A percentile compares a stretch with the other conserved stretches of the same genome.
Conservation (phyloP, 108 stramenopile genomes). For the Skeletonema costatum region DNA sequence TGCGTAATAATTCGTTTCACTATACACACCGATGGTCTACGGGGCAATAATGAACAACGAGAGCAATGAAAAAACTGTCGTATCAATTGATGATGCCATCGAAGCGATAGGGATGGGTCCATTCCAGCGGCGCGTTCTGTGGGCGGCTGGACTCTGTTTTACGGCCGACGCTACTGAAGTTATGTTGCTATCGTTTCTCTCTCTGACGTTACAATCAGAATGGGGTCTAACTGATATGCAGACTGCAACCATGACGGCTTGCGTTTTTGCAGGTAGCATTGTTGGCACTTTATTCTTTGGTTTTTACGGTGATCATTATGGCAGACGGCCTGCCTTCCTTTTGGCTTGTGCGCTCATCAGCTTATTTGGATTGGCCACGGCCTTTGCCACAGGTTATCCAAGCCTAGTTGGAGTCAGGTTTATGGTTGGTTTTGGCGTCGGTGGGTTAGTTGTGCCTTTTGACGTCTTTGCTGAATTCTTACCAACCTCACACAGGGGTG, state of each 20-base stretch:
- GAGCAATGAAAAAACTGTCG: background rate
- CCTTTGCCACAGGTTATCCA: slow-evolving; percentile 44
- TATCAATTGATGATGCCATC: slow-evolving; percentile 72
- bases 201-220: slow-evolving; percentile 64
- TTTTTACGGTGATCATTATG: slow-evolving; percentile 74
- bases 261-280: slow-evolving; percentile 78
- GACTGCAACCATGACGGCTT: slow-evolving; percentile 63
- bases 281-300: slow-evolving; percentile 78
- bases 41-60: background rate
- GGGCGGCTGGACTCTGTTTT: slow-evolving; percentile 84
- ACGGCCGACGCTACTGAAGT: slow-evolving; percentile 86
- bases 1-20: background rate
- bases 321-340: slow-evolving; percentile 78
- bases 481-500: slow-evolving; percentile 54
- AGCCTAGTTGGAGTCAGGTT: slow-evolving; percentile 52
- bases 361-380: slow-evolving; percentile 68
- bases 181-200: slow-evolving; percentile 70
- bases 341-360: slow-evolving; percentile 57
- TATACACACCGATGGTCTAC: background rate
- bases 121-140: slow-evolving; percentile 67
- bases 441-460: slow-evolving; percentile 80
- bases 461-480: slow-evolving; percentile 83
- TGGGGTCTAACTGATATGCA: slow-evolving; percentile 66
- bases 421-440: slow-evolving; percentile 81
- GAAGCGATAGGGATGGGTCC: slow-evolving; percentile 69